Evolutionary conservation across 2,329 filamentous ascomycete genomes (phyloP).

Genomic region (Tolypocladium ovalisporum): DNA sequence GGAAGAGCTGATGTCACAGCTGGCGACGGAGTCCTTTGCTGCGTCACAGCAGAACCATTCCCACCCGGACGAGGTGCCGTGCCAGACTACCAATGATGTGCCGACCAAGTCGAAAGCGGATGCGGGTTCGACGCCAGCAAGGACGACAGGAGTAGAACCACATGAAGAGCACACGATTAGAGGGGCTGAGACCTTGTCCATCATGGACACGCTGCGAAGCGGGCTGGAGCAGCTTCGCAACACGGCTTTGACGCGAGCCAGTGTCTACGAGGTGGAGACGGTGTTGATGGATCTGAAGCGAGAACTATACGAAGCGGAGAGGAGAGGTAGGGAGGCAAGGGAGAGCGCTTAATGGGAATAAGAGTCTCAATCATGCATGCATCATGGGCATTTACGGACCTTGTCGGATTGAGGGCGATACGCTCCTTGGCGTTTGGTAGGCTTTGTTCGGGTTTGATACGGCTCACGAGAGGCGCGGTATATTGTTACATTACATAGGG

Average conservation of each 20-base stretch:
- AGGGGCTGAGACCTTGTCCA: conserved; percentile 9
- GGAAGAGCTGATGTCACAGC: conserved; percentile 29
- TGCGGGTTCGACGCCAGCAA: background rate
- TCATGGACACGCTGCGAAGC: conserved; percentile 21
- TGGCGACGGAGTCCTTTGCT: conserved; percentile 27
- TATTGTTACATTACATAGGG: background rate
- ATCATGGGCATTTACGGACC: background rate
- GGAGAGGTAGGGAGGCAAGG: conserved; percentile 32
- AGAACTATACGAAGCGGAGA: conserved; percentile 61
- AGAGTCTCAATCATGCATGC: background rate
- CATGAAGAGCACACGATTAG: conserved; percentile 2
- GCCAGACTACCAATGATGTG: background rate
- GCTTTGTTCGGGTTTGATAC: background rate
- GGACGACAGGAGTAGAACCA: conserved; percentile 2
- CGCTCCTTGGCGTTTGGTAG: background rate
- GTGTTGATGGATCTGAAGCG: conserved; percentile 69
- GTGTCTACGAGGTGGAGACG: conserved; percentile 65
- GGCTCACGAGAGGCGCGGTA: background rate
- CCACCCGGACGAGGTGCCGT: conserved; percentile 2
- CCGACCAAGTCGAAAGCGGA: background rate
- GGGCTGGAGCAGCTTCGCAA: conserved; percentile 46
- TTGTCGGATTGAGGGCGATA: background rate
- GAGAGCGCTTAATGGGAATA: background rate
- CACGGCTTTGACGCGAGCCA: conserved; percentile 49
- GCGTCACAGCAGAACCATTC: conserved; percentile 22